Evolutionary conservation across 2,329 filamentous ascomycete genomes (phyloP), one percentile per base, ranked within the genome.

Genomic region (Verticillium nubilum): DNA sequence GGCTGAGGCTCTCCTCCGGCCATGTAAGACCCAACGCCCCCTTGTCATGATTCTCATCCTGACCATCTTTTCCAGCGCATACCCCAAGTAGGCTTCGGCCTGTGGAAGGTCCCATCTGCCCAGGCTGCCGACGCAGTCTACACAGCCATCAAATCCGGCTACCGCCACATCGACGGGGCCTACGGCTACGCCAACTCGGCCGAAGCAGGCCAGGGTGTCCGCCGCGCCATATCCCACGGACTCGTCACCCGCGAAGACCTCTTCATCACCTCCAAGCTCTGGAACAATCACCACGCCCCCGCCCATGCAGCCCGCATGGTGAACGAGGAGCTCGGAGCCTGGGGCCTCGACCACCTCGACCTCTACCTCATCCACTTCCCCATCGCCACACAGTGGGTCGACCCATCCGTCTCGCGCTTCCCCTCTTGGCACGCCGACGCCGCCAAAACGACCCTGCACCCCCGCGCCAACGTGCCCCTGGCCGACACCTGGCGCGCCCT

Each of bases 181-280:
- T 81, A 79, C 70, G 78, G 80, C 69, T 89, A 89, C 68, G 78
- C 79, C 59, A 91, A 88, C 60, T 87, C 89, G 70, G 79, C 79
- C 58, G 85, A 87, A 58, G 86, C 89, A 0, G 89, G 86, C 13
- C 74, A 80, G 64, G 88, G 84, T 23, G 84, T 90, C 68, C 82
- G 79, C 65, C 81, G 73, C 50, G 81, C 80, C 54, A 81, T 83
- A 66, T 68, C 69, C 7, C 79, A 86, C 62, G 83, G 83, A 31
- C 80, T 87, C 54, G 79, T 90, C 12, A 86, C 87, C 81, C 84
- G 91, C 62, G 84, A 89, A 71, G 90, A 96, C 58, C 76, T 96
- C 63, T 96, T 95, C 76, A 85, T 96, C 61, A 90, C 91, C 59
- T 91, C 87, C 68, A 96, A 96, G 81, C 83, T 93, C 47, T 96